Evolutionary conservation across 768 basidiomycete species (phyloP).

Genomic region (Daedaleopsis sinensis): DNA sequence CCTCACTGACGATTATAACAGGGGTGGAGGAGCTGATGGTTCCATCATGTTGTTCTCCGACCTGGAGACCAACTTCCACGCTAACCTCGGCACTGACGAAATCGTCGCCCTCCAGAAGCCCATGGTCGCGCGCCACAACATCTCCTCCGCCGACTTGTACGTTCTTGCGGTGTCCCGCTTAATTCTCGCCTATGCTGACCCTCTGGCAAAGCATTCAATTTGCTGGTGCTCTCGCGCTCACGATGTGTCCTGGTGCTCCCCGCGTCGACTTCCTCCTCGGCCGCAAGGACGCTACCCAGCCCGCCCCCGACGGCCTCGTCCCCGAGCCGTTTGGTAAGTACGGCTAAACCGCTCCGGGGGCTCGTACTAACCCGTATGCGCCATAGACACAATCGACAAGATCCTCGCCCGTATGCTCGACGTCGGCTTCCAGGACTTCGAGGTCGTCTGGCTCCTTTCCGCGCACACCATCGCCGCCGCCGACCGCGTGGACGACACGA

Average conservation of each 20-base stretch:
- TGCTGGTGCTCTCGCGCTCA: slow-evolving; percentile 24
- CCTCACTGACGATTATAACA: neutral
- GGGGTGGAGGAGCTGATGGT: slow-evolving; percentile 33
- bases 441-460: slow-evolving; percentile 29
- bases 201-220: slow-evolving; percentile 26
- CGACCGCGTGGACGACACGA: slow-evolving; percentile 30
- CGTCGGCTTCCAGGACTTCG: slow-evolving; percentile 27
- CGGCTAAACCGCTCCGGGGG: neutral
- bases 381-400: slow-evolving; percentile 20
- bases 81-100: slow-evolving; percentile 31
- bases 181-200: neutral
- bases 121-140: slow-evolving; percentile 19
- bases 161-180: neutral
- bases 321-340: slow-evolving; percentile 19
- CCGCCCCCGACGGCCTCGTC: slow-evolving; percentile 21
- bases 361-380: neutral
- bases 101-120: slow-evolving; percentile 25
- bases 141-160: neutral
- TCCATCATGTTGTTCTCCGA: slow-evolving; percentile 27
- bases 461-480: slow-evolving; percentile 29
- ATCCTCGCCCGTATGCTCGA: slow-evolving; percentile 31
- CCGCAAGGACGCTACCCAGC: slow-evolving; percentile 20
- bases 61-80: slow-evolving; percentile 27
- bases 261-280: slow-evolving; percentile 6
- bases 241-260: slow-evolving; percentile 23